Base-by-base conservation (phyloP, 352 stramenopile species). In the Globisporangium cystogenes region DNA sequence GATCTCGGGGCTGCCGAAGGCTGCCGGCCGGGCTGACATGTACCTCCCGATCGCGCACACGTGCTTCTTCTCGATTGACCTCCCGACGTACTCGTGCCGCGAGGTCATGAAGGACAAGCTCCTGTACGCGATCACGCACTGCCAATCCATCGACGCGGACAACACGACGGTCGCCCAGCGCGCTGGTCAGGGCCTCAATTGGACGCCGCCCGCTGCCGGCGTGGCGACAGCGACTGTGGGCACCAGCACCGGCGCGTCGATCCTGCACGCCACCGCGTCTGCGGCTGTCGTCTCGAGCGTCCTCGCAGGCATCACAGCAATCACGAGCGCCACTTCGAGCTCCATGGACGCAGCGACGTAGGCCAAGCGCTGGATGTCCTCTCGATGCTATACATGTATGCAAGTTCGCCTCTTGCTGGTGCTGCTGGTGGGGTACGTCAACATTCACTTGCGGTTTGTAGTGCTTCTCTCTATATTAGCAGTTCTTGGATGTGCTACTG, bases 11-110 rank as follows among this genome's bases (percentile, higher is more conserved):
- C 55, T 95, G 26, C 87, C 89, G 2, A 93, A 91, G 53, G 78
- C 83, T 40, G 67, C 67, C 1, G 80, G 76, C 0, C 76, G 82
- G 4, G 73, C 85, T 7, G 85, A 95, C 56, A 74, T 84, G 62
- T 95, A 93, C 57, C 62, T 95, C 20, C 85, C 85, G 14, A 89
- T 93, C 57, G 85, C 85, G 1, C 82, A 95, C 57, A 95, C 85
- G 21, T 95, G 84, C 86, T 95, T 95, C 62, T 95, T 95, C 61
- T 95, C 85, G 31, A 90, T 95, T 51, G 85, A 95, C 52, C 48
- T 95, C 26, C 83, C 85, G 5, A 71, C 69, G 26, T 94, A 95
- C 52, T 79, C 83, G 39, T 74, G 64, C 8, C 78, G 66, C 31
- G 72, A 92, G 5, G 80, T 95, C 26, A 92, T 92, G 79, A 61